These are phyloP conservation scores for Agaricus blazei DNA, from an alignment of 768 basidiomycete species.

Conservation along the genomic window DNA sequence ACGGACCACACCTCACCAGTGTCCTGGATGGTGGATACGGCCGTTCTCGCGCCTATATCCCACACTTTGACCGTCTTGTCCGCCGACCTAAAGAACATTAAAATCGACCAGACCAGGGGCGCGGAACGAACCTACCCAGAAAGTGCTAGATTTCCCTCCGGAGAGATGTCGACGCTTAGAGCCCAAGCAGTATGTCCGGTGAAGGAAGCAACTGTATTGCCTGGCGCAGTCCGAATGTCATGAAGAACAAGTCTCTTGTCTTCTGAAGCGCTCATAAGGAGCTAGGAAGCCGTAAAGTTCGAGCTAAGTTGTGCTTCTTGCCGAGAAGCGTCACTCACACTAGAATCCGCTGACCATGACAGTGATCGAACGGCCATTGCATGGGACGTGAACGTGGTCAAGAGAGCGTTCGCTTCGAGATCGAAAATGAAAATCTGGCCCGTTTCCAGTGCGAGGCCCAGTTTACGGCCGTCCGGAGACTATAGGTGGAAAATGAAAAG, in stretches of 20 bases:
- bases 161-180: slow-evolving; percentile 75
- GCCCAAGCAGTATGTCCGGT: slow-evolving; percentile 92
- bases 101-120: slow-evolving; percentile 2
- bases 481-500: slow-evolving; percentile 21
- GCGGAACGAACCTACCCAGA: slow-evolving; percentile 56
- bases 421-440: slow-evolving; percentile 91
- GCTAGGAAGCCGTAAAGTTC: slow-evolving; percentile 34
- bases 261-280: slow-evolving; percentile 86
- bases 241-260: slow-evolving; percentile 89
- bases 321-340: slow-evolving; percentile 42
- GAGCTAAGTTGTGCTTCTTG: slow-evolving; percentile 1
- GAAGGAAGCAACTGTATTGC: slow-evolving; percentile 81
- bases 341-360: slow-evolving; percentile 87
- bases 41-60: slow-evolving; percentile 72
- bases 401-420: slow-evolving; percentile 58
- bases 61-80: slow-evolving; percentile 86
- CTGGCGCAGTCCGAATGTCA: slow-evolving; percentile 76
- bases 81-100: slow-evolving; percentile 25
- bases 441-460: slow-evolving; percentile 79
- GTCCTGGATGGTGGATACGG: slow-evolving; percentile 75
- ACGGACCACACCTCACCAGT: slow-evolving; percentile 82
- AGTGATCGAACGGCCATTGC: slow-evolving; percentile 86
- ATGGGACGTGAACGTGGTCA: slow-evolving; percentile 77
- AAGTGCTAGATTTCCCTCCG: slow-evolving; percentile 71
- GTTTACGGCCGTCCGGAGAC: slow-evolving; percentile 83